These are phyloP conservation scores for Periglandula ipomoeae DNA, from an alignment of 2,329 filamentous ascomycete species.

Conservation along the genomic window DNA sequence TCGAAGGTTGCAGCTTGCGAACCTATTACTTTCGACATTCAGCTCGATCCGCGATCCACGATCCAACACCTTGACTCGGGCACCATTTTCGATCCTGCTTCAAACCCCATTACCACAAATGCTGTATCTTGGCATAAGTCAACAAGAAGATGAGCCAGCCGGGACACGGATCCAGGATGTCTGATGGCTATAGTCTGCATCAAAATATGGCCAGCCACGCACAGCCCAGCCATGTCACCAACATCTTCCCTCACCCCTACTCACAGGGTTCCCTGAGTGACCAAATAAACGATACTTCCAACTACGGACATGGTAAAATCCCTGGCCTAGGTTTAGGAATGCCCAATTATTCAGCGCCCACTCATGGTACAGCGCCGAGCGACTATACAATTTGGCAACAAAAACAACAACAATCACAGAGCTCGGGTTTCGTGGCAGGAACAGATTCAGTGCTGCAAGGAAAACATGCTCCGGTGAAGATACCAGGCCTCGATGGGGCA, in stretches of 20 bases:
- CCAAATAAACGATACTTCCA: constrained; percentile 17
- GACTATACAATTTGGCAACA: neutral
- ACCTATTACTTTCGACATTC: too few relatives aligned
- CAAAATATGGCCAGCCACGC: constrained; percentile 13
- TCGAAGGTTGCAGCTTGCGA: too few relatives aligned
- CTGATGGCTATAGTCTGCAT: constrained; percentile 15
- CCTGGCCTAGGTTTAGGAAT: constrained; percentile 25
- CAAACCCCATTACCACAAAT: neutral
- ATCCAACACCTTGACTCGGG: too few relatives aligned
- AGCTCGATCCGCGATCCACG: too few relatives aligned
- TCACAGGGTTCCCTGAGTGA: neutral
- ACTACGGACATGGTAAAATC: constrained; percentile 17
- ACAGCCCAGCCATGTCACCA: constrained; percentile 9
- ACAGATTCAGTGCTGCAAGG: neutral
- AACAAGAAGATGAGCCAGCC: constrained; percentile 20
- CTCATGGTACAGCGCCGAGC: constrained; percentile 12
- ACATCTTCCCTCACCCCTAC: constrained; percentile 6
- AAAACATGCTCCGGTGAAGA: neutral
- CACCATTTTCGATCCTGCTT: too few relatives aligned
- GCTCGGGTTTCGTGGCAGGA: neutral
- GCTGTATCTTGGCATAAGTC: neutral
- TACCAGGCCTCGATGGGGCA: constrained; percentile 2
- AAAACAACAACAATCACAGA: constrained; percentile 1
- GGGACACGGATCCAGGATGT: constrained; percentile 17
- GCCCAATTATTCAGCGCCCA: constrained; percentile 10